Conservation (phyloP, 108 stramenopile species). For the Cyclotella kingstonii region DNA sequence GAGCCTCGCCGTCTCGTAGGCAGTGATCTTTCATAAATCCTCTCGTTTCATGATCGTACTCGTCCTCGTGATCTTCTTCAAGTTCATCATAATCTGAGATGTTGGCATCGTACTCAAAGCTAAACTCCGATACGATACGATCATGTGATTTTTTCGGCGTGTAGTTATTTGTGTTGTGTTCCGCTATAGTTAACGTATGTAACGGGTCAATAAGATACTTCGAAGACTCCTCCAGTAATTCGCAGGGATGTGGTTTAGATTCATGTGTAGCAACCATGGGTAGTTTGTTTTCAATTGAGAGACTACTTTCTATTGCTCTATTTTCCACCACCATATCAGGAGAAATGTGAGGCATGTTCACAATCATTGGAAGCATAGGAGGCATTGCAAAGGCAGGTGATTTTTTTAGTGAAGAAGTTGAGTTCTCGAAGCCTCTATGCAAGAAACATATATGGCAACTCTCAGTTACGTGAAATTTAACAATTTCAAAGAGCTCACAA, state of each 20-base stretch:
- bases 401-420: conserved; percentile 17
- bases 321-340: too few relatives aligned
- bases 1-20: conserved; percentile 52
- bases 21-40: conserved; percentile 59
- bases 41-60: conserved; percentile 48
- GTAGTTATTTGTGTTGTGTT: background rate
- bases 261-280: too few relatives aligned
- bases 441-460: conserved; percentile 46
- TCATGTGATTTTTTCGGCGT: background rate
- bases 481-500: conserved; percentile 56
- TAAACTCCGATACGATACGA: conserved; percentile 9
- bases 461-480: conserved; percentile 24
- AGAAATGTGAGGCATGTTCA: background rate
- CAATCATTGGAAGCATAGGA: too few relatives aligned
- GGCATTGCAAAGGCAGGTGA: background rate
- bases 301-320: too few relatives aligned
- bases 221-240: too few relatives aligned
- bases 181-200: background rate
- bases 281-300: too few relatives aligned
- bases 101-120: conserved; percentile 27
- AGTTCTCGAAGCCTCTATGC: conserved; percentile 28
- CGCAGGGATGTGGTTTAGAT: too few relatives aligned
- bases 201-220: background rate
- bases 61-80: conserved; percentile 41
- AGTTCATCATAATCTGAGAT: conserved; percentile 38